Evolutionary conservation across 257 asterid genomes (phyloP).

Genomic region (Solanum ahanhuiri): DNA sequence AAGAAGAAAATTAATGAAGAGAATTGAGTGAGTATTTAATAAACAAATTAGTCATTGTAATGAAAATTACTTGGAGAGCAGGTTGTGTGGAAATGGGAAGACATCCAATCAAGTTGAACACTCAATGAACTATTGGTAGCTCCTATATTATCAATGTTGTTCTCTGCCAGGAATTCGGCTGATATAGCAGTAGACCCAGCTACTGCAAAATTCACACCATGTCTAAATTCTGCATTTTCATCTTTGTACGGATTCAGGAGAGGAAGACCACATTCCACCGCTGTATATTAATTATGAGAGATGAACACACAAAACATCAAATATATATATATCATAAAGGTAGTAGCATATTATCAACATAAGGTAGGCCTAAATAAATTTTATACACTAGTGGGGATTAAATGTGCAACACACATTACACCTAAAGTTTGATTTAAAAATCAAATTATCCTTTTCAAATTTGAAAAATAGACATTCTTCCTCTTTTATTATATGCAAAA

Average conservation of each 20-base stretch:
- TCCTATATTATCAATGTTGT: neutral
- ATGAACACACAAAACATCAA: neutral
- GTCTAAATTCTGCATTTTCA: neutral
- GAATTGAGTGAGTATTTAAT: neutral
- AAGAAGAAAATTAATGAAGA: neutral
- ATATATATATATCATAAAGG: no score
- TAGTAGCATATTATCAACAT: no score
- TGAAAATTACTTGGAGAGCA: neutral
- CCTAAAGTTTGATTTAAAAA: no score
- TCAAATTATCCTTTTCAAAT: no score
- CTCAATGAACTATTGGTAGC: slow-evolving; percentile 8
- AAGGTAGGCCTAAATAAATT: no score
- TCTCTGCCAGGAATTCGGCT: neutral
- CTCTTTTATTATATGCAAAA: no score
- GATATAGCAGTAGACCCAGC: slow-evolving; percentile 14
- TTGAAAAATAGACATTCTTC: no score
- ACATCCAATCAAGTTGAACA: slow-evolving; percentile 12
- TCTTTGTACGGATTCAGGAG: slow-evolving; percentile 1
- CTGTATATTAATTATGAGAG: neutral
- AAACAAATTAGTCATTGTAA: neutral
- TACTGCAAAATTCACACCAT: no score
- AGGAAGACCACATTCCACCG: slow-evolving; percentile 2
- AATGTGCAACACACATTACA: no score
- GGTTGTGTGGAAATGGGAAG: slow-evolving; percentile 7
- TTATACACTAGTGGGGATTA: no score